Evolutionary conservation across 1,284 basidiomycete genomes (phyloP), one percentile per base, ranked within the genome.

Genomic region (Trichosporon asahii): DNA sequence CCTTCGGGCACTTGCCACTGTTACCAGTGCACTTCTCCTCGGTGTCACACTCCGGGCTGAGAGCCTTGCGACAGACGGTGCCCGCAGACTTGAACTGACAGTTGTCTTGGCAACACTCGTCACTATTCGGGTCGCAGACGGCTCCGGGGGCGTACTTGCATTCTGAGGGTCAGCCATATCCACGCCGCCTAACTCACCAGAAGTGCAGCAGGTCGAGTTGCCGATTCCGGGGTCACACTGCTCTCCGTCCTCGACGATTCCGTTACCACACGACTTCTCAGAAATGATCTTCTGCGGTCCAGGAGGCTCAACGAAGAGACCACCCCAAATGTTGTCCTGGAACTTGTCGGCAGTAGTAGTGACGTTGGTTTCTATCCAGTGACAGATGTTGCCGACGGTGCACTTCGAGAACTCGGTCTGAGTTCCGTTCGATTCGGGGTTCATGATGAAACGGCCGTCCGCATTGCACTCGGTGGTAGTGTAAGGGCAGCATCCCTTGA

Each of bases 331-430:
- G 18, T 61, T 61, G 57, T 61, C 57, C 29, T 61, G 57, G 57
- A 61, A 61, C 57, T 55, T 69, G 60, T 33, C 49, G 49, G 33
- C 23, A 3, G 21, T 49, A 8, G 35, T 33, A 7, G 63, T 33
- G 21, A 64, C 9, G n/a, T 61, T 27, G 27, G 15, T 31, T 12
- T 55, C 21, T 18, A 33, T 27, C 21, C 23, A 85, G 89, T 76
- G 77, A 90, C 94, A 95, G 70, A 96, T 89, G 80, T 95, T 95
- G 65, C 94, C 94, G 49, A 95, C 79, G 60, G 87, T 90, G 84
- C 94, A 97, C 4, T 85, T 88, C 0, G 91, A 93, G 80, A 95
- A 95, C 8, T 83, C 80, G 67, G 86, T 87, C 77, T 94, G 91
- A 23, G 85, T 85, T 2, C 86, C 78, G 61, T 89, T 86, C 3